Evolutionary conservation across 148 eudicot species (phyloP), one percentile per base, ranked within the genome.

Genomic region (Salicornia ramosissima): DNA sequence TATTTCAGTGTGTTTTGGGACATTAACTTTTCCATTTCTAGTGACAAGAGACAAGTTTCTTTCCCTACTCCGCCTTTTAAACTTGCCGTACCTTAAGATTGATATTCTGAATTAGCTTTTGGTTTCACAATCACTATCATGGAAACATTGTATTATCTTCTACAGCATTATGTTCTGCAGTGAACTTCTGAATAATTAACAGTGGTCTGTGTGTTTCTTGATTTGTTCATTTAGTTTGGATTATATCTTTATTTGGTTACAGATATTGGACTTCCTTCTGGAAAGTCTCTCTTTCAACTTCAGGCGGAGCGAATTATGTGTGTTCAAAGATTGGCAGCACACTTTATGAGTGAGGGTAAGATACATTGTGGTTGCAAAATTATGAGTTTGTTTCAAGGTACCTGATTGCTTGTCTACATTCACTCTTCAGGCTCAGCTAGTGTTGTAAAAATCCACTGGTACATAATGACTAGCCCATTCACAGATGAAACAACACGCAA

Each of bases 381-480:
- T 13, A 42, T 43, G 11, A 7, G 52, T 34, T 26, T 29, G 1
- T 67, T 65, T 65, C 51, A 63, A 56, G 49, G 24, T 61, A 54
- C 29, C 64, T 80, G 54, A 79, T 82, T 67, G 2, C 51, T 61
- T 74, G 67, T 65, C 28, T 57, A 66, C 65, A 68, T 65, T 64
- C 53, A 47, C 59, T 55, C 60, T 74, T 75, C 84, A 94, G 98
- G 87, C 46, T 84, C 89, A 6, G 67, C 75, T 64, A 60, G 69
- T 63, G 46, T 79, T 57, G 73, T 75, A 18, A 93, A 84, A 46
- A 87, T 94, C 72, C 93, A 82, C 80, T 94, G 99, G 99, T 94
- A 94, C 80, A 89, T 94, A 80, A 94, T 94, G 99, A 94, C 99
- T 53, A 94, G 99, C 79, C 97, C 99, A 56, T 91, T 94, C 75